These are phyloP conservation scores for Sugiyamaella pinicola DNA, from an alignment of 1,139 yeast genomes.

Conservation along the genomic window DNA sequence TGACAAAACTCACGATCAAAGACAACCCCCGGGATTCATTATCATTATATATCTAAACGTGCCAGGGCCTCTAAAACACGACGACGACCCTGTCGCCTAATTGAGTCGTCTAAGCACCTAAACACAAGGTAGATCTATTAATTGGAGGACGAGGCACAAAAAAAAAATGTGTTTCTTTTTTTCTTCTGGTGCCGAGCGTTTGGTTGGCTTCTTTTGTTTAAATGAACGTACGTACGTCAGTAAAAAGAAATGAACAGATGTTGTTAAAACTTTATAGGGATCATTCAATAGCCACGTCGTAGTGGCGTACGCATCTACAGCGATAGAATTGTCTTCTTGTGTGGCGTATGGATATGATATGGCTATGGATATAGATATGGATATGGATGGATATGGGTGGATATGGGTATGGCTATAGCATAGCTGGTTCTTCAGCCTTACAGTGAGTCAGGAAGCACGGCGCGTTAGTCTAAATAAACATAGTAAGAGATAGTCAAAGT, in stretches of 20 bases:
- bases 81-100: constrained; percentile 1
- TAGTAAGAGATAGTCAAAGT: neutral
- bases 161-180: neutral
- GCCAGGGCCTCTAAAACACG: neutral
- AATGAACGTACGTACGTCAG: neutral
- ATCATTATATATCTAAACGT: neutral
- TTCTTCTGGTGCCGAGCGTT: constrained; percentile 1
- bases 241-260: neutral
- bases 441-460: constrained; percentile 8
- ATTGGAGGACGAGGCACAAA: neutral
- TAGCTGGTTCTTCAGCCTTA: neutral
- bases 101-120: neutral
- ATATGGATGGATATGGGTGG: too few relatives aligned
- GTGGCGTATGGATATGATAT: too few relatives aligned
- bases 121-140: neutral
- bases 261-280: too few relatives aligned
- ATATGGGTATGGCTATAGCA: neutral
- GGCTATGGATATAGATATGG: too few relatives aligned
- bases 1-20: too few relatives aligned
- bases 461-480: neutral
- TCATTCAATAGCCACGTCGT: too few relatives aligned
- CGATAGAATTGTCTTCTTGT: too few relatives aligned
- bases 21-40: too few relatives aligned
- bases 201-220: neutral
- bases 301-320: too few relatives aligned